phyloP scores from a whole-genome alignment of 345 rosid genomes.

The Fremontodendron californicum region DNA sequence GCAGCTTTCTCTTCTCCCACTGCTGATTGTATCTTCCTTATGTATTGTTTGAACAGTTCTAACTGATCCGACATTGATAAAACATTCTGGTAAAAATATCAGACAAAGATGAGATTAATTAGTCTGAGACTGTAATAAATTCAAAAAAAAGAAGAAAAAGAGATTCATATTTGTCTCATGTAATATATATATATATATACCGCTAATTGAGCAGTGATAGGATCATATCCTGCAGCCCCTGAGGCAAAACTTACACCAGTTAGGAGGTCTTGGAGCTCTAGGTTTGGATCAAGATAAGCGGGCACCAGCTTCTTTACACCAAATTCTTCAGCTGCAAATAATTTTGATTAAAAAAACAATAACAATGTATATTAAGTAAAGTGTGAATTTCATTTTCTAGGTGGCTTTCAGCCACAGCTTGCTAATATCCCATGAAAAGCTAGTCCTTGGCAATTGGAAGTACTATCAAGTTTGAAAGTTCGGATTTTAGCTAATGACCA shows the following conservation, averaged over 20 bases:
- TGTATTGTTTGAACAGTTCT: constrained; percentile 30
- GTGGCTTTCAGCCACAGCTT: background rate
- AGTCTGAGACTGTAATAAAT: background rate
- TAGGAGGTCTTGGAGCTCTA: constrained; percentile 44
- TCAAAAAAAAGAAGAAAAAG: background rate
- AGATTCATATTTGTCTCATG: background rate
- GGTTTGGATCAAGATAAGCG: constrained; percentile 49
- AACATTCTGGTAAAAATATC: constrained; percentile 30
- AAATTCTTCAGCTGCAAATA: constrained; percentile 35
- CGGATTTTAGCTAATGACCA: background rate
- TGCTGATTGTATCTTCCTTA: constrained; percentile 21
- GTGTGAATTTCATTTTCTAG: background rate
- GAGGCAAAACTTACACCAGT: constrained; percentile 77
- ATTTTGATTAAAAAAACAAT: background rate
- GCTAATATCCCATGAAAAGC: too few relatives aligned
- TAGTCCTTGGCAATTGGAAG: too few relatives aligned
- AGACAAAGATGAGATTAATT: background rate
- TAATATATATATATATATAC: constrained; percentile 18
- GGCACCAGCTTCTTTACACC: constrained; percentile 53
- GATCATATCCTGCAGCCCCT: constrained; percentile 55
- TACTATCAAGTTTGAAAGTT: too few relatives aligned
- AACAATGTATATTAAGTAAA: background rate
- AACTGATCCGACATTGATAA: constrained; percentile 41
- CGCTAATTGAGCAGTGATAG: constrained; percentile 37
- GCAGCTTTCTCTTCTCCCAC: constrained; percentile 13